phyloP scores from a whole-genome alignment of 345 rosid species.

The Lepidium africanum region DNA sequence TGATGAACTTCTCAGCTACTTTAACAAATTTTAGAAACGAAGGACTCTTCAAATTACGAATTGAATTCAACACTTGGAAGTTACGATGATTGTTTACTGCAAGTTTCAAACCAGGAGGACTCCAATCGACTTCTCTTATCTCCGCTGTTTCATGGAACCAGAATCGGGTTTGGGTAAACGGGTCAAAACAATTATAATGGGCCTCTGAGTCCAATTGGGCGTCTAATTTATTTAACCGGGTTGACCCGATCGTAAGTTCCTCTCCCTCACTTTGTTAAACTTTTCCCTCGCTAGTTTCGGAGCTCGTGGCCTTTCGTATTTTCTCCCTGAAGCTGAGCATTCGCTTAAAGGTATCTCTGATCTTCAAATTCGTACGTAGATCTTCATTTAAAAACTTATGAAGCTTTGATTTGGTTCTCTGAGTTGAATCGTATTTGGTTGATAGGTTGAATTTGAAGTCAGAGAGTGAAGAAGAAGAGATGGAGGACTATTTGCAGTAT shows the following conservation, averaged over 20 bases:
- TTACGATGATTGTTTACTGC: not conserved
- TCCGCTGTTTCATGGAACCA: not conserved
- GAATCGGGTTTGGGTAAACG: not conserved
- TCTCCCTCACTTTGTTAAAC: not conserved
- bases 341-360: not conserved
- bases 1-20: not conserved
- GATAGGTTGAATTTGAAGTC: not conserved
- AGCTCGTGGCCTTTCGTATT: not conserved
- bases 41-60: not conserved
- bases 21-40: not conserved
- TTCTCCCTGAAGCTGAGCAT: not conserved
- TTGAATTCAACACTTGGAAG: not conserved
- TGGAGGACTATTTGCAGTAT: conserved; percentile 83
- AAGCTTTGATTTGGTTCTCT: not conserved
- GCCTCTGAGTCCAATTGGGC: not conserved
- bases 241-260: not conserved
- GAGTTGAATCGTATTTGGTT: not conserved
- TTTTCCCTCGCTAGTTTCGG: conserved; percentile 1
- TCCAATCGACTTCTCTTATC: not conserved
- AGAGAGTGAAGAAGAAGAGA: conserved; percentile 24
- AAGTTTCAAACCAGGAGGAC: not conserved
- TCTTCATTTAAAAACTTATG: not conserved
- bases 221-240: not conserved
- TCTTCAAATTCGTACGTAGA: not conserved
- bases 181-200: not conserved